phyloP scores from a whole-genome alignment of 768 basidiomycete species.

The Lactarius quietus region DNA sequence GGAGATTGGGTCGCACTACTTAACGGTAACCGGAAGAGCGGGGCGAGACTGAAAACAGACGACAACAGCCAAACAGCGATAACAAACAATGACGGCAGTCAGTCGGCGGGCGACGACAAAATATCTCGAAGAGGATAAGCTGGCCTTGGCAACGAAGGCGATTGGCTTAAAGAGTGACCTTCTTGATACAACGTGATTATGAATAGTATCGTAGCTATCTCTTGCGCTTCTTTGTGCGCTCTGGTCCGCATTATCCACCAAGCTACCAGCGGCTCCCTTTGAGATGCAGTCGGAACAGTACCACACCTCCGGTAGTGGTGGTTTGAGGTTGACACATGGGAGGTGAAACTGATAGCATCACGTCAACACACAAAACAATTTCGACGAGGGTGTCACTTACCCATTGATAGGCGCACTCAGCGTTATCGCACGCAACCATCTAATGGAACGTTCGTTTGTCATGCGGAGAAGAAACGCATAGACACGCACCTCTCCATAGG shows the following conservation, averaged over 20 bases:
- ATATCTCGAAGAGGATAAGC: not conserved
- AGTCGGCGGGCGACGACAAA: not conserved
- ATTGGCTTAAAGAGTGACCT: not conserved
- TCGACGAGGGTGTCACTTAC: slow-evolving; percentile 6
- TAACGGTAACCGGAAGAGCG: not conserved
- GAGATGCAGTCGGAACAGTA: slow-evolving; percentile 51
- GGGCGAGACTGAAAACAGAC: not conserved
- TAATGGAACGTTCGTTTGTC: not conserved
- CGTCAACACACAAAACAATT: slow-evolving; percentile 2
- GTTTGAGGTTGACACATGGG: slow-evolving; percentile 54
- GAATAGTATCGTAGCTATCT: slow-evolving; percentile 31
- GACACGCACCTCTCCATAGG: slow-evolving; percentile 51
- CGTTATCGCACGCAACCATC: slow-evolving; percentile 28
- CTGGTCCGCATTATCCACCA: slow-evolving; percentile 16
- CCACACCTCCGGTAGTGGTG: slow-evolving; percentile 55
- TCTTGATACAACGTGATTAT: slow-evolving; percentile 34
- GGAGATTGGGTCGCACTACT: not conserved
- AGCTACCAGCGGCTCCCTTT: slow-evolving; percentile 21
- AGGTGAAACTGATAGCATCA: slow-evolving; percentile 52
- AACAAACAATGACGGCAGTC: not conserved
- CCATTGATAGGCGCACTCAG: slow-evolving; percentile 26
- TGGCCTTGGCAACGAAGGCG: not conserved
- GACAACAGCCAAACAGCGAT: not conserved
- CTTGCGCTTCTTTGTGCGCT: slow-evolving; percentile 26
- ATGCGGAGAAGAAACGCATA: not conserved